Evolutionary conservation across 2,329 filamentous ascomycete species (phyloP).

Genomic region (Alternaria solani): DNA sequence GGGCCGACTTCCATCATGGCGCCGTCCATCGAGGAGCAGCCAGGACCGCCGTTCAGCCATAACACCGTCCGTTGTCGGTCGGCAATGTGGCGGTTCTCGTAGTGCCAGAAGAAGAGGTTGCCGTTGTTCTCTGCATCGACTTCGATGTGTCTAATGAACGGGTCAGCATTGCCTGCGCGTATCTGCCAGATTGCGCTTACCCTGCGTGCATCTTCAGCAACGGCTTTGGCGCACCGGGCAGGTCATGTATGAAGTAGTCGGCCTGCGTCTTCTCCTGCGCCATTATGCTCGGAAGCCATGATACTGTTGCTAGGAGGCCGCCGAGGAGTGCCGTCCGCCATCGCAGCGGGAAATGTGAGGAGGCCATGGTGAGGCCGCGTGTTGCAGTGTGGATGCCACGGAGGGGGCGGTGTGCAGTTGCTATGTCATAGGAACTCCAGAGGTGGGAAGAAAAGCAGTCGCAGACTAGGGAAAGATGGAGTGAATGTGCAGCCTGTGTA

Average conservation of each 20-base stretch:
- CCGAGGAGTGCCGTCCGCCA: slow-evolving; percentile 46
- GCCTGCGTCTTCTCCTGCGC: slow-evolving; percentile 67
- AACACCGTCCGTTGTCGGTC: slow-evolving; percentile 89
- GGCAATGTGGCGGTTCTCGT: slow-evolving; percentile 92
- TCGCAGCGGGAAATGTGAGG: slow-evolving; percentile 36
- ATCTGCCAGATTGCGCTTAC: slow-evolving; percentile 57
- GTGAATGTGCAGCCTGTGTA: neutral
- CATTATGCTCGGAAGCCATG: slow-evolving; percentile 41
- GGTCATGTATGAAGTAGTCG: slow-evolving; percentile 86
- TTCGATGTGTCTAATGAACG: slow-evolving; percentile 78
- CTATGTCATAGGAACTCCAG: slow-evolving; percentile 46
- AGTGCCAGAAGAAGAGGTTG: slow-evolving; percentile 99
- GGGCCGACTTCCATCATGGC: slow-evolving; percentile 96
- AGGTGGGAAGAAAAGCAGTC: neutral
- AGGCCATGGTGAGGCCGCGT: slow-evolving; percentile 33
- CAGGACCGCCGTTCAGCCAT: slow-evolving; percentile 96
- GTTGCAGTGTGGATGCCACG: slow-evolving; percentile 24
- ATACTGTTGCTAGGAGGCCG: slow-evolving; percentile 41
- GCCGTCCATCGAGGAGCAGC: slow-evolving; percentile 97
- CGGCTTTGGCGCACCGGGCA: slow-evolving; percentile 84
- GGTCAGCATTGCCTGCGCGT: slow-evolving; percentile 9
- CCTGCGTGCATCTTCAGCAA: slow-evolving; percentile 97
- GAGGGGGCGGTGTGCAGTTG: slow-evolving; percentile 33
- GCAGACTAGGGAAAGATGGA: neutral
- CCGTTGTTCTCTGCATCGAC: slow-evolving; percentile 84